Evolutionary conservation across 176 grass and related monocot species (phyloP), one percentile per base, ranked within the genome.

Genomic region (Aegilops sharonensis): DNA sequence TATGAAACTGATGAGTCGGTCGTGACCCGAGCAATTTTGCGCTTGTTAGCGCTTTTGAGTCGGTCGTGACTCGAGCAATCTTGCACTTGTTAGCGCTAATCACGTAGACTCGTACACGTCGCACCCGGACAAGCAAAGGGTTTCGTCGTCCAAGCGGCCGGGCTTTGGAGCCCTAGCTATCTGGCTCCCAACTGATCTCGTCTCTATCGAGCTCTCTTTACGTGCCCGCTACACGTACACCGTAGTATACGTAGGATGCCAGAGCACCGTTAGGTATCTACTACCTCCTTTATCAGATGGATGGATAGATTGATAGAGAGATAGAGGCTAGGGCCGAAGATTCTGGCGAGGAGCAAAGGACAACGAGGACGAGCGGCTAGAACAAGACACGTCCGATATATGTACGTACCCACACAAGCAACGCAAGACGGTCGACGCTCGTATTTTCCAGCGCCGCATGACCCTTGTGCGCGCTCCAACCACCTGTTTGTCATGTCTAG

Each of bases 271-370:
- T 20, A 18, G 13, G 4, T 47, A 13, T 47, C 45, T 13, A 47
- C 11, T 14, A 5, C 15, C 0, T 18, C 15, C 50, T 54, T 54
- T 54, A 54, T 54, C 50, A 18, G 50, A 54, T 18, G 0, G 15
- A 50, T 48, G 5, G 45, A 48, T 50, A 48, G 7, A 40, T 1
- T 11, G 50, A 54, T 54, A 18, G 45, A 48, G 1, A 5, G 5
- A 54, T 18, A 54, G 50, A 54, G 50, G 15, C 50, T 54, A 54
- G 50, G 8, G 61, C n/a, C 2, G 12, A 14, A 75, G 81, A 72
- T 77, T 77, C 63, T 57, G 25, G 75, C 27, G 43, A 68, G 59
- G 43, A 78, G 20, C 17, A 78, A 47, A 88, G 80, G 64, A 84
- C 81, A 74, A 21, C 4, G 42, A 40, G 79, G 65, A 84, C 80